Evolutionary conservation across 2,329 filamentous ascomycete species (phyloP).

Genomic region (Nigrospora sphaerica): DNA sequence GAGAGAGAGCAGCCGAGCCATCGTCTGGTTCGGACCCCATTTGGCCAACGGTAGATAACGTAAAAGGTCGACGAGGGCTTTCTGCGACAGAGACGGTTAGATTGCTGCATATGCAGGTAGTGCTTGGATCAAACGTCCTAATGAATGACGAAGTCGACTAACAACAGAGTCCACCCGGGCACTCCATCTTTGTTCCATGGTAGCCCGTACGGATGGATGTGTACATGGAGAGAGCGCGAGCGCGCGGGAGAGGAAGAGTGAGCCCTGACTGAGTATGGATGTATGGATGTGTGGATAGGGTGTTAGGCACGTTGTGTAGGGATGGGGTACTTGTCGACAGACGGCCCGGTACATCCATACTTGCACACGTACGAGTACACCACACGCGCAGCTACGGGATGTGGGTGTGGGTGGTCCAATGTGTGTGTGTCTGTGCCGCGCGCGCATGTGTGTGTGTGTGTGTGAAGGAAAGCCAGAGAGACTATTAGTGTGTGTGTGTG

Average conservation of each 20-base stretch:
- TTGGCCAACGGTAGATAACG: conserved; percentile 16
- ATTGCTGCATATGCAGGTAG: conserved; percentile 10
- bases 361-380: too few species aligned
- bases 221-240: background rate
- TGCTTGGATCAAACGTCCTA: conserved; percentile 15
- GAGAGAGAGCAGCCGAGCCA: background rate
- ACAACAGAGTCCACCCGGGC: conserved; percentile 4
- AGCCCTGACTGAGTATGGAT: background rate
- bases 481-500: too few species aligned
- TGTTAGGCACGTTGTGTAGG: background rate
- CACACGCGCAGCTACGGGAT: too few species aligned
- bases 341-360: too few species aligned
- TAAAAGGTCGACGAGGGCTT: conserved; percentile 10
- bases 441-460: too few species aligned
- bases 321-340: background rate
- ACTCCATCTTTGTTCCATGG: background rate
- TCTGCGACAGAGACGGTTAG: conserved; percentile 3
- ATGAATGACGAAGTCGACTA: conserved; percentile 11
- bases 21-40: conserved; percentile 8
- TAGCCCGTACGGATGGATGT: background rate
- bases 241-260: background rate
- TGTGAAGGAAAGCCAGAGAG: too few species aligned
- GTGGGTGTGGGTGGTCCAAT: too few species aligned
- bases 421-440: too few species aligned
- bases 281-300: background rate